phyloP scores from a whole-genome alignment of 139 green algal species.

The Chlamydomonas schloesseri region DNA sequence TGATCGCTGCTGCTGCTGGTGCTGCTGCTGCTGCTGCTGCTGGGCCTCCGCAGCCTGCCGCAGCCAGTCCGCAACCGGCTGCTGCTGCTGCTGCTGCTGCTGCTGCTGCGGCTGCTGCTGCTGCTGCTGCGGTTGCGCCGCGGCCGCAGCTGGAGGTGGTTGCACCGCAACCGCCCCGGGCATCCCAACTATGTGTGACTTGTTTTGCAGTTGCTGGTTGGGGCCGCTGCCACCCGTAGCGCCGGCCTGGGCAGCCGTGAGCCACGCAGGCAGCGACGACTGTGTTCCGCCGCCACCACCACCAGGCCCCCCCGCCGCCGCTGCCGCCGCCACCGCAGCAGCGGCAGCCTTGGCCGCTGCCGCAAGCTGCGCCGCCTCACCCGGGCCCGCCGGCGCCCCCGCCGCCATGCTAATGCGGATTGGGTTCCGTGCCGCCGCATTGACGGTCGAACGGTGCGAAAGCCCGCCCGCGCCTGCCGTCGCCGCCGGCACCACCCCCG shows the following conservation, averaged over 20 bases:
- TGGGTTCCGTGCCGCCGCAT: not conserved
- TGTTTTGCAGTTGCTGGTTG: not conserved
- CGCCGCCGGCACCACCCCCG: not conserved
- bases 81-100: not conserved
- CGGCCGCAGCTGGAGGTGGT: not conserved
- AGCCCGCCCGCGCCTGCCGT: not conserved
- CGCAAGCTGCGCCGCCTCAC: not conserved
- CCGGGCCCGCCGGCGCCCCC: no score
- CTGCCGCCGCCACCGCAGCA: no score
- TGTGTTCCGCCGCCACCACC: no score
- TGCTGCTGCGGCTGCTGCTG: not conserved
- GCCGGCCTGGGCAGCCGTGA: no score
- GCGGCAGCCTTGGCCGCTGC: not conserved
- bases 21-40: conserved; percentile 12
- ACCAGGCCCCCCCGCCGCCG: no score
- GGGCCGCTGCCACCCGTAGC: not conserved
- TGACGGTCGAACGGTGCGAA: not conserved
- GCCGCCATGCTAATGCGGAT: not conserved
- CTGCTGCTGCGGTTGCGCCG: not conserved
- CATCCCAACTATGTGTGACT: not conserved
- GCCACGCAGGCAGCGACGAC: no score
- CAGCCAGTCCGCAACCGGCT: no score
- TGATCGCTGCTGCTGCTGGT: not conserved
- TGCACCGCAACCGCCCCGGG: not conserved
- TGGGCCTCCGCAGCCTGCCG: not conserved